A percentile compares a stretch with the other conserved stretches of the same genome.
These are phyloP conservation scores for Pseudocercospora fijiensis DNA, from an alignment of 2,329 filamentous ascomycete genomes.

Conservation along the genomic window DNA sequence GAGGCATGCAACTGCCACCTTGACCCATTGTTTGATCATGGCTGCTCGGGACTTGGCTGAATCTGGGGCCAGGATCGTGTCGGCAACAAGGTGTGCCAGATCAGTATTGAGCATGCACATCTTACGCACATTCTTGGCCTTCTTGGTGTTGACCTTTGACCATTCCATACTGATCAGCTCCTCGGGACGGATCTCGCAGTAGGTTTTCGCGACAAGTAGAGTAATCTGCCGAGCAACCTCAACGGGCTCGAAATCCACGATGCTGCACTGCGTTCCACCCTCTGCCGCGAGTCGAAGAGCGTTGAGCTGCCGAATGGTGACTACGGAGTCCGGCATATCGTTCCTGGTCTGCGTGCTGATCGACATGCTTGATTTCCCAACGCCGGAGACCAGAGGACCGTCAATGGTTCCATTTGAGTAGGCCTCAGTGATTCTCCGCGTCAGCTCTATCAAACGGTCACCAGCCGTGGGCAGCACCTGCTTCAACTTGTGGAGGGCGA, in stretches of 20 bases:
- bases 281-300: constrained; percentile 72
- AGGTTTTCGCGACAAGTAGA: constrained; percentile 85
- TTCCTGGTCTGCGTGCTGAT: constrained; percentile 58
- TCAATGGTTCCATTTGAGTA: constrained; percentile 43
- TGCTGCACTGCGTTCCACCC: constrained; percentile 66
- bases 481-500: constrained; percentile 72
- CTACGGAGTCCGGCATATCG: constrained; percentile 61
- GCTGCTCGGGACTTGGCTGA: constrained; percentile 89
- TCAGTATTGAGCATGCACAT: constrained; percentile 94
- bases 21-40: constrained; percentile 97
- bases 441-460: constrained; percentile 75
- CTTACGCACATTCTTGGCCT: constrained; percentile 84
- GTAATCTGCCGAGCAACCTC: constrained; percentile 92
- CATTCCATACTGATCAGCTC: constrained; percentile 90
- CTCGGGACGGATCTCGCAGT: constrained; percentile 87
- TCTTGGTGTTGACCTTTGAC: constrained; percentile 80
- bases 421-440: constrained; percentile 69
- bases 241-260: constrained; percentile 86
- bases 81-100: constrained; percentile 85
- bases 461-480: constrained; percentile 72
- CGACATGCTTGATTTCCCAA: constrained; percentile 82
- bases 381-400: constrained; percentile 69
- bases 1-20: constrained; percentile 81
- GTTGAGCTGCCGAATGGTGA: constrained; percentile 75
- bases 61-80: constrained; percentile 83